phyloP scores from a whole-genome alignment of 345 rosid species.

The Anastatica hierochuntica region DNA sequence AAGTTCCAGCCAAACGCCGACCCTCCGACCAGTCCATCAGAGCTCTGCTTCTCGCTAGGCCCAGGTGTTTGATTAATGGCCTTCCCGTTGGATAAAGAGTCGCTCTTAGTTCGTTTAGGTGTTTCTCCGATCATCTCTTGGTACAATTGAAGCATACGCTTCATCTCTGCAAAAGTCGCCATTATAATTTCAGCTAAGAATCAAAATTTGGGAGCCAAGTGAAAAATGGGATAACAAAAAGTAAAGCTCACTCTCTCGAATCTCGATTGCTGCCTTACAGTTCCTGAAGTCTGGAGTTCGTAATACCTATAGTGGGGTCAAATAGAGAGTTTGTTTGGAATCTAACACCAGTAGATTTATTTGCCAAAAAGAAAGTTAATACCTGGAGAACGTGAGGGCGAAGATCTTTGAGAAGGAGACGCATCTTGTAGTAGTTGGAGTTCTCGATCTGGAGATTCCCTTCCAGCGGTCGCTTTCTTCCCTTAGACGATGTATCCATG shows the following conservation, averaged over 20 bases:
- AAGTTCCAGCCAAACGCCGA: conserved; percentile 94
- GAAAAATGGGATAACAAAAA: background rate
- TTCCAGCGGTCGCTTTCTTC: conserved; percentile 51
- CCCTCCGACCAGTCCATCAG: conserved; percentile 60
- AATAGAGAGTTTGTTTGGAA: background rate
- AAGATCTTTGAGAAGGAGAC: conserved; percentile 42
- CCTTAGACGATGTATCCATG: conserved; percentile 18
- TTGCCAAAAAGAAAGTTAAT: background rate
- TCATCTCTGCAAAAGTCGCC: conserved; percentile 40
- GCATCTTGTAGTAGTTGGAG: conserved; percentile 52
- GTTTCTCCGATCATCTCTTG: conserved; percentile 42
- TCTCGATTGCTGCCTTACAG: conserved; percentile 54
- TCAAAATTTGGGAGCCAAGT: background rate
- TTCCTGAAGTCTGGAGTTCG: conserved; percentile 54
- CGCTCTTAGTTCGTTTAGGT: conserved; percentile 25
- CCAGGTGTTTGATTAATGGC: conserved; percentile 28
- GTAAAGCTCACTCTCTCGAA: conserved; percentile 56
- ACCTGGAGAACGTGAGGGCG: conserved; percentile 60
- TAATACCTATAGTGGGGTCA: conserved; percentile 31
- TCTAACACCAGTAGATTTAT: too few relatives aligned
- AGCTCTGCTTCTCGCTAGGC: conserved; percentile 23
- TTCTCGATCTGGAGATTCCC: conserved; percentile 30
- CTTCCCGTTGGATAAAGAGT: conserved; percentile 34
- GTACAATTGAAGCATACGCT: conserved; percentile 48
- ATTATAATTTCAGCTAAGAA: too few relatives aligned